Evolutionary conservation across 140 eudicot genomes (phyloP), one percentile per base, ranked within the genome.

Genomic region (Stevia rebaudiana): DNA sequence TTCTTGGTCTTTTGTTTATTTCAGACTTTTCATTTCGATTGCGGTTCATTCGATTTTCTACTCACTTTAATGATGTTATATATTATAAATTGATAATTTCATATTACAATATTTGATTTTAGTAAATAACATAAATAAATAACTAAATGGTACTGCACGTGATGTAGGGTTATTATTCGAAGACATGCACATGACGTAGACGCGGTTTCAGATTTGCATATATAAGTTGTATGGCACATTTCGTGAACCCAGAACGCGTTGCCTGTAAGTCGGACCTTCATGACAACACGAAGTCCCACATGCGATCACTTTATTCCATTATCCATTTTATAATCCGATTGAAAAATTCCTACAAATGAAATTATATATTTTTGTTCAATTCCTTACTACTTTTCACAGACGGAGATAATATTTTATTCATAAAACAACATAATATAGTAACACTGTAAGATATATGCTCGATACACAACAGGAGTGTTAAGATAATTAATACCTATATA

Each of bases 151-250:
- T 16, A 35, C 17, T n/a, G 18, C 72, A 67, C 53, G 73, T 68
- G 76, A 61, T 61, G 70, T 61, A 71, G 76, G 70, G 64, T 17
- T 16, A 33, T 50, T 50, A 0, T 37, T 36, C 17, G 71, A 1
- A 7, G 19, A 18, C n/a, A 37, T 72, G 47, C 77, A 63, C 72
- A 63, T 73, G 72, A 64, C 10, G 24, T 42, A 10, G 43, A 56
- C 78, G 75, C 79, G 79, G 70, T 74, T 74, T 68, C 74, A 60
- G 31, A 47, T 66, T 66, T 65, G 63, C 63, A 58, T 28, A 46
- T 65, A 54, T 44, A 67, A 73, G 74, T 67, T 74, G 70, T 60
- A 74, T 28, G 5, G n/a, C 71, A 61, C 75, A 59, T 58, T 69
- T 61, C 6, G 56, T 63, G 63, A 70, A 56, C 24, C 57, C 54